Percentiles rank a stretch among this genome's conserved stretches.
Evolutionary conservation across 1,139 yeast genomes (phyloP).

Genomic region (Pichia kudriavzevii): DNA sequence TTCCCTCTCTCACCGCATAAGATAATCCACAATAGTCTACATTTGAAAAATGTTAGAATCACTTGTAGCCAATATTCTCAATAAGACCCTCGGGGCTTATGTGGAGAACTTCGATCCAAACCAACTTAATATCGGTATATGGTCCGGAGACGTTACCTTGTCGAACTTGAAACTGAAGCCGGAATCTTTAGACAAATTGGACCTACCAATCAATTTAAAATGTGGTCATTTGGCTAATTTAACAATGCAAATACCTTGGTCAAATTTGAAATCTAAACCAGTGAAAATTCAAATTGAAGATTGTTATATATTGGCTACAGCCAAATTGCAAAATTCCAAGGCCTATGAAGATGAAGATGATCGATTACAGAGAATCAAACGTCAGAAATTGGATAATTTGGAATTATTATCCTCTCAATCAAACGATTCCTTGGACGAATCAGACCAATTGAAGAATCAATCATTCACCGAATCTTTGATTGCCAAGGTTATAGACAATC

Average conservation of each 20-base stretch:
- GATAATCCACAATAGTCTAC: no score
- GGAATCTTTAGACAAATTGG: constrained; percentile 78
- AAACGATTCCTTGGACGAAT: constrained; percentile 23
- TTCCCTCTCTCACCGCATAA: no score
- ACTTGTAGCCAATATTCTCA: constrained; percentile 46
- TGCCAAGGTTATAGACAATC: constrained; percentile 84
- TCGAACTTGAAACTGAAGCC: constrained; percentile 67
- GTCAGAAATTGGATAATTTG: constrained; percentile 58
- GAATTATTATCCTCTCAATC: constrained; percentile 44
- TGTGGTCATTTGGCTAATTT: constrained; percentile 89
- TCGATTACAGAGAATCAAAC: constrained; percentile 60
- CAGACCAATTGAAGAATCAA: constrained; percentile 50
- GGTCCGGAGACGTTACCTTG: constrained; percentile 95
- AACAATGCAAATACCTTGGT: constrained; percentile 93
- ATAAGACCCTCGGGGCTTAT: constrained; percentile 56
- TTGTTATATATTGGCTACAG: constrained; percentile 75
- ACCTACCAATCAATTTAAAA: constrained; percentile 80
- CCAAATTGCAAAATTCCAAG: constrained; percentile 48
- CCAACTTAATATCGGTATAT: constrained; percentile 88
- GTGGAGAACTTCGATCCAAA: constrained; percentile 94
- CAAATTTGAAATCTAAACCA: constrained; percentile 86
- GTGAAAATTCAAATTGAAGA: constrained; percentile 87
- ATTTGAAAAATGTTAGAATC: constrained; percentile 53
- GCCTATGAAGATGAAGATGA: constrained; percentile 60
- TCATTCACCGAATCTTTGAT: constrained; percentile 80